Conservation (phyloP, 352 stramenopile species). For the Phytophthora fragariaefolia region DNA sequence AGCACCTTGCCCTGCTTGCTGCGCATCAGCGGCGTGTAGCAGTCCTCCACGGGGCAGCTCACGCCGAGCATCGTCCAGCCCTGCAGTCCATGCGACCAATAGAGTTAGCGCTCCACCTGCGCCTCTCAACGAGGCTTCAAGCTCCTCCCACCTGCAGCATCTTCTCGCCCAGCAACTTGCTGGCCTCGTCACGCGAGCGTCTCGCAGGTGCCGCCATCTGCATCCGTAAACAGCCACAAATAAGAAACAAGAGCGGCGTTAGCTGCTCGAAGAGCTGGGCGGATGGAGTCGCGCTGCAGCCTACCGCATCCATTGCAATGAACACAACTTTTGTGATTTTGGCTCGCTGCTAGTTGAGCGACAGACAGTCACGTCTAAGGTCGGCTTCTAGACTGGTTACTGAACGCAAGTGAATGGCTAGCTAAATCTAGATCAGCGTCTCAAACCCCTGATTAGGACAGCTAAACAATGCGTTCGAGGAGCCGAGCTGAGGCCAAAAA, state of each 20-base stretch:
- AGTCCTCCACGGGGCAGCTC: slow-evolving; percentile 72
- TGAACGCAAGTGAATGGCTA: no score
- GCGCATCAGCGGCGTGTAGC: slow-evolving; percentile 82
- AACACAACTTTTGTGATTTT: no score
- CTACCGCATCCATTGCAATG: slow-evolving; percentile 34
- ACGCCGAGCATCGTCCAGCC: slow-evolving; percentile 80
- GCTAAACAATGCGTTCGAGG: no score
- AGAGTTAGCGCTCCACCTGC: slow-evolving; percentile 2
- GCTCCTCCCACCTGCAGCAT: slow-evolving; percentile 65
- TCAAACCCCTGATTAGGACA: no score
- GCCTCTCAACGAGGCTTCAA: background rate
- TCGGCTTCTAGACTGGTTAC: no score
- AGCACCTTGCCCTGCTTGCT: slow-evolving; percentile 71
- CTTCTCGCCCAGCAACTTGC: slow-evolving; percentile 77
- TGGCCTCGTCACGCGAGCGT: slow-evolving; percentile 75
- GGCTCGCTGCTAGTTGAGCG: no score
- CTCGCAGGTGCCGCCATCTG: slow-evolving; percentile 17
- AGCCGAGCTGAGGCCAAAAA: no score
- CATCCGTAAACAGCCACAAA: no score
- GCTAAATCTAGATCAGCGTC: no score
- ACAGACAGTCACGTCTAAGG: no score
- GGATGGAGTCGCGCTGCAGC: background rate
- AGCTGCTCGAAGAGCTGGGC: background rate
- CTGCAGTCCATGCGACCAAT: slow-evolving; percentile 31
- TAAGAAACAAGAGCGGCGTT: background rate